phyloP scores from a whole-genome alignment of 2,329 filamentous ascomycete genomes.

The Aspergillus ibericus region DNA sequence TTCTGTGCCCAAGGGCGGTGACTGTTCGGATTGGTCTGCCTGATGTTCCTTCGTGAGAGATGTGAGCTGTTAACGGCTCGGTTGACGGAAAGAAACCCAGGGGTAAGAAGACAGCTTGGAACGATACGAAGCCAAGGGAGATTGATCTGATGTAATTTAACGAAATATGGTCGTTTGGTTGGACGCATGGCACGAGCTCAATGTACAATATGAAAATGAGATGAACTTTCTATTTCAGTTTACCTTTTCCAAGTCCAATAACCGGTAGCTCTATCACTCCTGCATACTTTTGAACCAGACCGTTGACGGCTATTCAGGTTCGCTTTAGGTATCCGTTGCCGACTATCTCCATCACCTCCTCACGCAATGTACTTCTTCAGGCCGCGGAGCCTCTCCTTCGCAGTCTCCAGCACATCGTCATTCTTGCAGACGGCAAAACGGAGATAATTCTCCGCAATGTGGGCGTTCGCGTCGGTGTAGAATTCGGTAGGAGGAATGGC shows the following conservation, averaged over 20 bases:
- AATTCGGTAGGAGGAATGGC: constrained; percentile 97
- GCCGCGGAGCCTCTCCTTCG: constrained; percentile 72
- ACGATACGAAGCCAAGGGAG: not conserved
- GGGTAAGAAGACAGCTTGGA: not conserved
- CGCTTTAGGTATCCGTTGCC: not conserved
- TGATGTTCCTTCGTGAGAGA: not conserved
- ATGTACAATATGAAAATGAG: not conserved
- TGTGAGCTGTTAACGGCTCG: not conserved
- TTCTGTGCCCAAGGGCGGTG: not conserved
- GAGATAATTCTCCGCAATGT: constrained; percentile 88
- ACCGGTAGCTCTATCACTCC: not conserved
- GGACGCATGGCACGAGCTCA: not conserved
- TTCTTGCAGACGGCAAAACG: constrained; percentile 96
- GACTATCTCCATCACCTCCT: not conserved
- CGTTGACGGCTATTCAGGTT: not conserved
- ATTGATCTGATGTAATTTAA: not conserved
- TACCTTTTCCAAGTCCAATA: not conserved
- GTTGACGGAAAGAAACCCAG: not conserved
- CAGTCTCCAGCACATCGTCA: constrained; percentile 76
- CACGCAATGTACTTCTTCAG: constrained; percentile 67
- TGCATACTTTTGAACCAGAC: not conserved
- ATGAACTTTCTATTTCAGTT: not conserved
- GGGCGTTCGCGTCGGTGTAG: constrained; percentile 80
- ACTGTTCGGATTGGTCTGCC: not conserved
- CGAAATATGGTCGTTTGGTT: not conserved